A percentile compares a stretch with the other conserved stretches of the same genome.
phyloP scores from a whole-genome alignment of 2,329 filamentous ascomycete species.

The Scedosporium aurantiacum region DNA sequence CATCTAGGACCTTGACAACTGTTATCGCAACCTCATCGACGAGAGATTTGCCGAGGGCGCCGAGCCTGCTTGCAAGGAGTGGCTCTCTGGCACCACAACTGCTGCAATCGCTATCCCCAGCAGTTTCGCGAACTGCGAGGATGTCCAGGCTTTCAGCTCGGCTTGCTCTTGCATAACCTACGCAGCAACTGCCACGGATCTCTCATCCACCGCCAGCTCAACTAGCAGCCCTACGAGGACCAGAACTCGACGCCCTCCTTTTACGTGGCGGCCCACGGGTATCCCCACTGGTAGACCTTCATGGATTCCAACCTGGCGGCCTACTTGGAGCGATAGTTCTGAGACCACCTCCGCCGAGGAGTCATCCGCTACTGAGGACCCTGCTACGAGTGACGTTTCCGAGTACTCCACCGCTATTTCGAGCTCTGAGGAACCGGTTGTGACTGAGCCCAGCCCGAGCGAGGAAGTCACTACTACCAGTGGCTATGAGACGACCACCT shows the following conservation, averaged over 20 bases:
- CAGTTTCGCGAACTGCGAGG: conserved; percentile 23
- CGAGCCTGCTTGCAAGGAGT: conserved; percentile 21
- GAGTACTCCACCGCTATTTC: too few relatives aligned
- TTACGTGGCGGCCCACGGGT: neutral
- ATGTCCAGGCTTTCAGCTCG: conserved; percentile 43
- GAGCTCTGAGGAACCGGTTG: neutral
- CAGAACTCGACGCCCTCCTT: neutral
- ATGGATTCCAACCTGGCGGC: neutral
- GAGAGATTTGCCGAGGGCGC: conserved; percentile 18
- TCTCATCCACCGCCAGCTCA: neutral
- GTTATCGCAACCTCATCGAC: conserved; percentile 25
- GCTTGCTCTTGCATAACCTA: conserved; percentile 59
- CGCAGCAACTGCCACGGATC: conserved; percentile 5
- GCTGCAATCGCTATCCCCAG: conserved; percentile 17
- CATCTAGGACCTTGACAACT: conserved; percentile 19
- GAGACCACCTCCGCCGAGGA: neutral
- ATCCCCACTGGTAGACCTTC: too few relatives aligned
- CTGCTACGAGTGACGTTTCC: neutral
- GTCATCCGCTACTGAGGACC: neutral
- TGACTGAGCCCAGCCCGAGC: neutral
- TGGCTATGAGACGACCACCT: too few relatives aligned
- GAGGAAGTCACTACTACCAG: neutral
- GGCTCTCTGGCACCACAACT: conserved; percentile 19
- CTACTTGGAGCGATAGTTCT: neutral
- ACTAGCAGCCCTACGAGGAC: neutral